Evolutionary conservation across 768 basidiomycete species (phyloP).

Genomic region (Gautieria morchelliformis): DNA sequence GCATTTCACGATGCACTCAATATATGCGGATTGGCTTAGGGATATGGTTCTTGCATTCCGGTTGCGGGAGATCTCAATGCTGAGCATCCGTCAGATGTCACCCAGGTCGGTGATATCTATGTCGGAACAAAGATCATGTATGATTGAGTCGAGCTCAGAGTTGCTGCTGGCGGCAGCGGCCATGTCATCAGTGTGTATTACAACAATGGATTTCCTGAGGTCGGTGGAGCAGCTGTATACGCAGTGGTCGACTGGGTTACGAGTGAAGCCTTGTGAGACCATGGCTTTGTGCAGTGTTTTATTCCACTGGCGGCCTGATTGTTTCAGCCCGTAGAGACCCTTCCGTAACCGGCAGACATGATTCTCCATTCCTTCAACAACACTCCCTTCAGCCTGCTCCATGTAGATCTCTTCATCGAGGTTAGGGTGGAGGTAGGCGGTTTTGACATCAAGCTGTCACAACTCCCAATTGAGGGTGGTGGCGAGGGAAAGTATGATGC

Average conservation of each 20-base stretch:
- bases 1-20: neutral
- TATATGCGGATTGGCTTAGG: neutral
- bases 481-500: too few relatives aligned
- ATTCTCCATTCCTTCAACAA: slow-evolving; percentile 20
- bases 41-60: neutral
- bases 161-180: neutral
- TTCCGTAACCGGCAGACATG: too few relatives aligned
- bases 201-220: slow-evolving; percentile 10
- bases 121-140: slow-evolving; percentile 5
- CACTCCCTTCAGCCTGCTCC: too few relatives aligned
- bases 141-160: neutral
- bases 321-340: too few relatives aligned
- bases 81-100: slow-evolving; percentile 17
- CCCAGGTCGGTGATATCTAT: slow-evolving; percentile 14
- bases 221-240: neutral
- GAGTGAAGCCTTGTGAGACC: too few relatives aligned
- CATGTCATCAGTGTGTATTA: too few relatives aligned
- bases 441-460: too few relatives aligned
- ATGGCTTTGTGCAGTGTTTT: neutral
- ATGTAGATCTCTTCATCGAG: too few relatives aligned
- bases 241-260: too few relatives aligned
- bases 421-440: too few relatives aligned
- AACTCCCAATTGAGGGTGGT: too few relatives aligned
- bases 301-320: slow-evolving; percentile 28
- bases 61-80: slow-evolving; percentile 20